Evolutionary conservation across 768 basidiomycete genomes (phyloP), one percentile per base, ranked within the genome.

Genomic region (Porphyrellus cyaneotinctus): DNA sequence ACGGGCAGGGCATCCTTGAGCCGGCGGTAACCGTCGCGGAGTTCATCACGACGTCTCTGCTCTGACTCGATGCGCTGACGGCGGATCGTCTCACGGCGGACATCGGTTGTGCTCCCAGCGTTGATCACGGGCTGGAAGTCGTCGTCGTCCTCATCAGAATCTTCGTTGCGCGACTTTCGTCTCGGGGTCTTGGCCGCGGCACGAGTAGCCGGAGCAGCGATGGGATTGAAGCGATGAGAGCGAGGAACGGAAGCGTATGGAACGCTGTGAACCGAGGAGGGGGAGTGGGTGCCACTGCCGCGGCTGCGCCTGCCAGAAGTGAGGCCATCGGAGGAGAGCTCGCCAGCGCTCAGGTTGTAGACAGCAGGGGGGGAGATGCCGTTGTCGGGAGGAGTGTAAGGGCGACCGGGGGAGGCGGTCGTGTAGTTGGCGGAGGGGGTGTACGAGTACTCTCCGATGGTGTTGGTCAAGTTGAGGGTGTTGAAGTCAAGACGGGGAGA

Each of bases 41-140:
- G 88, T 73, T 95, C 93, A 63, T 95, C 91, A 35, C 93, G 83
- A 60, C 93, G 81, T 60, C 91, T 78, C 77, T 95, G 89, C 76
- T 93, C 91, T 23, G 90, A 91, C 78, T 93, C 91, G 75, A 93
- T 93, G 72, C 91, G 88, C 75, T 92, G 90, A 67, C 84, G 84
- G 68, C 91, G 88, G 63, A 93, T 89, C 51, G 89, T 88, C 77
- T 93, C 91, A 66, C 91, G 88, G 71, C 90, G 89, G 73, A 77
- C 77, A 66, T 87, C 87, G 65, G 79, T 78, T 55, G 70, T 73
- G 61, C 67, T 73, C 54, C 77, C 71, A 52, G 74, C 65, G 31
- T 70, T 60, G 56, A 68, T 62, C 22, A 70, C 68, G 43, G 83
- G 83, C 66, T 82, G 80, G 76, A 87, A 88, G 59, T 89, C 87